Percentiles rank a stretch among this genome's conserved stretches.
These are phyloP conservation scores for Aurifilum marmelostoma DNA, from an alignment of 2,329 filamentous ascomycete genomes.

Conservation along the genomic window DNA sequence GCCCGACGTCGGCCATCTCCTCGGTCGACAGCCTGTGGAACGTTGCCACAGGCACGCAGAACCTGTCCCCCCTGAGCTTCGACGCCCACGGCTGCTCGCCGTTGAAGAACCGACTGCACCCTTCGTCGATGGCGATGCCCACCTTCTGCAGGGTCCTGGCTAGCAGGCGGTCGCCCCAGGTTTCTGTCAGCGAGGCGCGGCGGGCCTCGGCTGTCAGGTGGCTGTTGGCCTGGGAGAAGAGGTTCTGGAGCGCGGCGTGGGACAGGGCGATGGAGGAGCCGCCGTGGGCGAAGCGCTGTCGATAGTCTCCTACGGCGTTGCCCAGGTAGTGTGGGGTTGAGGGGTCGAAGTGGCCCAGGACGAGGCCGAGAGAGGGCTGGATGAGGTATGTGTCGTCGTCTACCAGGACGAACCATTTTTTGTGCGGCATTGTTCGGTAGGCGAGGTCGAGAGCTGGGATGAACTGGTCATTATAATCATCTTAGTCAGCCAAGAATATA, in stretches of 20 bases:
- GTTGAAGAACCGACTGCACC: slow-evolving; percentile 58
- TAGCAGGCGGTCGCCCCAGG: slow-evolving; percentile 59
- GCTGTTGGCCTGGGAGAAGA: slow-evolving; percentile 45
- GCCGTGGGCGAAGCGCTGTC: slow-evolving; percentile 58
- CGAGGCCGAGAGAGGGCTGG: slow-evolving; percentile 49
- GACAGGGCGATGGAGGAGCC: slow-evolving; percentile 59
- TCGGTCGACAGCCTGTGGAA: slow-evolving; percentile 54
- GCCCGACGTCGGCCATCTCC: slow-evolving; percentile 50
- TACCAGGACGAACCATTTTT: slow-evolving; percentile 62
- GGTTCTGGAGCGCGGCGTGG: slow-evolving; percentile 48
- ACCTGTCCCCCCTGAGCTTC: slow-evolving; percentile 51
- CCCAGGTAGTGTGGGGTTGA: slow-evolving; percentile 54
- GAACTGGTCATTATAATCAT: slow-evolving; percentile 46
- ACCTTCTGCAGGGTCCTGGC: slow-evolving; percentile 56
- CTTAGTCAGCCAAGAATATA: background rate
- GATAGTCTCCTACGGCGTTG: slow-evolving; percentile 60
- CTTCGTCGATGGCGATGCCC: slow-evolving; percentile 58
- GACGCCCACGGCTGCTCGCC: slow-evolving; percentile 55
- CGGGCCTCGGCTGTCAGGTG: slow-evolving; percentile 49
- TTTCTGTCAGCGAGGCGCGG: slow-evolving; percentile 52
- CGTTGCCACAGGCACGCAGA: slow-evolving; percentile 57
- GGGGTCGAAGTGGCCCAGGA: slow-evolving; percentile 55
- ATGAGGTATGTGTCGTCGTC: slow-evolving; percentile 63
- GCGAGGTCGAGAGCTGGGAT: slow-evolving; percentile 57
- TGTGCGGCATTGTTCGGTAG: slow-evolving; percentile 53